phyloP scores from a whole-genome alignment of 208 protist genomes.

The Crithidia bombi region DNA sequence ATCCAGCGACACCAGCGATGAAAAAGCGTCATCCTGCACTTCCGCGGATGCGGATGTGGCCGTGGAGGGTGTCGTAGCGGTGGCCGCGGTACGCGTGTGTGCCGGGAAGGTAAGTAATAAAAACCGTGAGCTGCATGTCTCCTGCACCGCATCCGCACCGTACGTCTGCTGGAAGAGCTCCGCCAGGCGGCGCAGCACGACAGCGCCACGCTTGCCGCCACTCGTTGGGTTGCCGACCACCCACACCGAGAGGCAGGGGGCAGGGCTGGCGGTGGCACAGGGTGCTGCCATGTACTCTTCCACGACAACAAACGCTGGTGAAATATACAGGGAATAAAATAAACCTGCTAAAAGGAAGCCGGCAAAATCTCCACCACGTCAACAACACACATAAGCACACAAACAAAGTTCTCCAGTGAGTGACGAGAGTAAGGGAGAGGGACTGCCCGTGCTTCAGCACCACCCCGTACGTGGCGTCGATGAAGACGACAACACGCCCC shows the following conservation, averaged over 20 bases:
- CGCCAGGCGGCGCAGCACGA: conserved; percentile 16
- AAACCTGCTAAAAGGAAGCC: too few species aligned
- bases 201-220: conserved; percentile 37
- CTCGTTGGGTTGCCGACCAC: conserved; percentile 70
- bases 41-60: not conserved
- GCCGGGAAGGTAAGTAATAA: not conserved
- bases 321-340: too few species aligned
- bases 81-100: not conserved
- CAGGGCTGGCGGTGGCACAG: not conserved
- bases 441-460: too few species aligned
- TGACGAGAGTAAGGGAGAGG: too few species aligned
- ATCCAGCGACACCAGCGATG: not conserved
- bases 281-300: not conserved
- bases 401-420: too few species aligned
- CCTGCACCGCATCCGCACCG: conserved; percentile 9
- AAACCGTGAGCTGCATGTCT: conserved; percentile 24
- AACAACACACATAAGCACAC: too few species aligned
- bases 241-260: conserved; percentile 38
- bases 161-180: conserved; percentile 20
- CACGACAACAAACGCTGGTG: too few species aligned
- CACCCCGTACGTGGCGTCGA: too few species aligned
- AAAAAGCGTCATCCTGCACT: not conserved
- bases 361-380: too few species aligned
- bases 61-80: not conserved
- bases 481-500: too few species aligned